Evolutionary conservation across 257 asterid species (phyloP), one percentile per base, ranked within the genome.

Genomic region (Solanum paucissectum): DNA sequence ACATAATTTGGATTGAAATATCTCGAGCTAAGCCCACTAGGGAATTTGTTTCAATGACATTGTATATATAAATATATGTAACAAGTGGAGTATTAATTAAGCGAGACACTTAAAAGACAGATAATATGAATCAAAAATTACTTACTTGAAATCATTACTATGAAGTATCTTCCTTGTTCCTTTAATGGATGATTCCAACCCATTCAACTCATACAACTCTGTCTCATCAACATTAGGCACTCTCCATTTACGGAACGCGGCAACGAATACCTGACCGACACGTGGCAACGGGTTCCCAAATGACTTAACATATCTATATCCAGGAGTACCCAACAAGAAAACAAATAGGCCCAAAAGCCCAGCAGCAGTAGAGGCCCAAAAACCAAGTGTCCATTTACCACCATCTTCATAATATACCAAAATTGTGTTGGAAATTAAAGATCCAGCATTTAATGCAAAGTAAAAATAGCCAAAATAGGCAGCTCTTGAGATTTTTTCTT

Each of bases 251-350:
- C 84, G 89, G 6, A 75, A 52, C 0, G 95, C 90, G 5, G 96
- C 98, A 1, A 89, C 92, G 49, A 95, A 91, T 33, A 95, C 98
- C 83, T 95, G 95, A 55, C 88, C 83, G 13, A 94, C 94, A 12
- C 98, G 92, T 0, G 95, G 92, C 27, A 95, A 37, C 7, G 98
- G 98, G 82, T 95, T 95, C 1, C 98, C 98, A 10, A 90, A 90
- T 0, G 98, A 93, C 88, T 91, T 90, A 27, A 94, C 32, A 38
- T 90, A 90, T 18, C 90, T 84, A 83, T 94, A 95, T 1, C 93
- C 79, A 3, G 91, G 91, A 1, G 94, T 88, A 1, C 98, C 98
- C 2, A 91, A 66, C 46, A 94, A 69, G 81, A 77, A 95, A 0
- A 88, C 90, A 8, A 88, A 38, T 86, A 95, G 72, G 1, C 92